Percentiles rank a stretch among this genome's conserved stretches.
phyloP scores from a whole-genome alignment of 306 rosid species.

The Fagus crenata region DNA sequence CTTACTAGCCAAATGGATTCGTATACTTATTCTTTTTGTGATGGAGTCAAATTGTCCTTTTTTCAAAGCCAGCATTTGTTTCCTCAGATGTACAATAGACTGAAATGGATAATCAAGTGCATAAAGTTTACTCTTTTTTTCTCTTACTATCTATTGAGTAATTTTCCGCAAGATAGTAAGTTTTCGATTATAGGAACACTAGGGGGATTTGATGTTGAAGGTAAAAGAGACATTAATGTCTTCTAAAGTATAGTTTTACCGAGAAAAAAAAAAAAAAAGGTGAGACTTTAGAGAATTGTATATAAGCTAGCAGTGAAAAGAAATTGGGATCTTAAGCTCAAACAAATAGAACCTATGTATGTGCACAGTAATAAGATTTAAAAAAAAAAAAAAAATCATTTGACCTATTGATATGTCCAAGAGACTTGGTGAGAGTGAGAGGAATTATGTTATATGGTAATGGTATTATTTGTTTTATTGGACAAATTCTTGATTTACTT shows the following conservation, averaged over 20 bases:
- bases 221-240: background rate
- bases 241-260: too few species aligned
- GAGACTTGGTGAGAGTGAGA: too few species aligned
- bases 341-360: too few species aligned
- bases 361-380: background rate
- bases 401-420: too few species aligned
- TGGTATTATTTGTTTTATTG: background rate
- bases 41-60: too few species aligned
- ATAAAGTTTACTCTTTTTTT: background rate
- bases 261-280: background rate
- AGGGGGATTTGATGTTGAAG: background rate
- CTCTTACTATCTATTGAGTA: too few species aligned
- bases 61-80: slow-evolving; percentile 1
- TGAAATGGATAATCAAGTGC: background rate
- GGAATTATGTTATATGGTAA: too few species aligned
- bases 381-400: too few species aligned
- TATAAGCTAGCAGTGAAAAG: too few species aligned
- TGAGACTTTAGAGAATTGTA: background rate
- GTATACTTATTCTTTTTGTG: too few species aligned
- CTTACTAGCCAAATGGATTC: too few species aligned
- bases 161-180: background rate
- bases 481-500: background rate
- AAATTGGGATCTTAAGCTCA: too few species aligned
- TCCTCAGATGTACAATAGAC: slow-evolving; percentile 13
- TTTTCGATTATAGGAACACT: background rate